Evolutionary conservation across 148 eudicot genomes (phyloP).

Genomic region (Talinum fruticosum): DNA sequence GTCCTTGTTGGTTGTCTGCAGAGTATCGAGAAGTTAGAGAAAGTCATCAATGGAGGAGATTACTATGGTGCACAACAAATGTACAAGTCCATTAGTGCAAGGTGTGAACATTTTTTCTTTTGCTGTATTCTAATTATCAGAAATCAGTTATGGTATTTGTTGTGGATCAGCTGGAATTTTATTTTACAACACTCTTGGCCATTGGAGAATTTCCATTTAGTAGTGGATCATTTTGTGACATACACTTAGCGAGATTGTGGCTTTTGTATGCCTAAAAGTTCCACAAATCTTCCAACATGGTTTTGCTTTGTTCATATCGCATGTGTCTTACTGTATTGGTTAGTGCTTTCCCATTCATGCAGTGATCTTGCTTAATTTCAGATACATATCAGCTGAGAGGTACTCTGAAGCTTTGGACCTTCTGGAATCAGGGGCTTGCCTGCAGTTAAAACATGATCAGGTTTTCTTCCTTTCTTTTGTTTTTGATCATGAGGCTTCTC

Average conservation of each 20-base stretch:
- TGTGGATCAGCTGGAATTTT: neutral
- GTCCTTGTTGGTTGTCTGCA: constrained; percentile 28
- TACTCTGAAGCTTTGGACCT: constrained; percentile 75
- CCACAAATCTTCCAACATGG: neutral
- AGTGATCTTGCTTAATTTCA: constrained; percentile 34
- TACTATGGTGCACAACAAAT: constrained; percentile 96
- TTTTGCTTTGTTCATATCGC: neutral
- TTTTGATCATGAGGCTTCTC: neutral
- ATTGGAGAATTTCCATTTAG: neutral
- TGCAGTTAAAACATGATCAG: constrained; percentile 80
- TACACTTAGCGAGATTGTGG: neutral
- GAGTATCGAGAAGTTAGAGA: constrained; percentile 69
- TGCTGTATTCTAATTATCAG: neutral
- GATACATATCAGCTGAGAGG: constrained; percentile 73
- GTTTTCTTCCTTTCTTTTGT: constrained; percentile 31
- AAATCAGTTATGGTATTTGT: neutral
- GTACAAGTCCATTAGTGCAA: constrained; percentile 80
- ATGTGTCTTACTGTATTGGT: neutral
- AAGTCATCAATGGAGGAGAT: constrained; percentile 57
- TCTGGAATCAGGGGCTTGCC: constrained; percentile 85
- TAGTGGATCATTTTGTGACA: neutral
- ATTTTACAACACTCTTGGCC: neutral
- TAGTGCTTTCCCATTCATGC: constrained; percentile 6
- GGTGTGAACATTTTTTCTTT: constrained; percentile 36
- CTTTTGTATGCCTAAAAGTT: neutral